A percentile compares a stretch with the other conserved stretches of the same genome.
Evolutionary conservation across 306 rosid genomes (phyloP).

Genomic region (Oxytropis ochrocephala): DNA sequence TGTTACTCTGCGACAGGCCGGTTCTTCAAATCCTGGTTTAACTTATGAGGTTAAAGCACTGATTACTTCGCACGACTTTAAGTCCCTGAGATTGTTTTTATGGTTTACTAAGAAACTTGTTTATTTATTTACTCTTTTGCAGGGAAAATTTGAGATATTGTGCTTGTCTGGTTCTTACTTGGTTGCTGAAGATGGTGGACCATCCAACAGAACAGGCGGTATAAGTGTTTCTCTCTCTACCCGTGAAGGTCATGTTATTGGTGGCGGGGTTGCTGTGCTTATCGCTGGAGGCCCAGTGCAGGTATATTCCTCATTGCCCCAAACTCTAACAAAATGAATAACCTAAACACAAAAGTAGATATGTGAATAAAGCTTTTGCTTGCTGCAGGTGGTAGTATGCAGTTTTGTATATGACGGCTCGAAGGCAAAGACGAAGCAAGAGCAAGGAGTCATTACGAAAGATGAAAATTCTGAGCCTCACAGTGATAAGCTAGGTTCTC

Average conservation of each 20-base stretch:
- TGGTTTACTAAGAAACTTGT: background rate
- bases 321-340: background rate
- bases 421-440: slow-evolving; percentile 58
- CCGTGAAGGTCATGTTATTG: slow-evolving; percentile 85
- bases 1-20: slow-evolving; percentile 81
- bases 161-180: slow-evolving; percentile 94
- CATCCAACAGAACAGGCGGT: slow-evolving; percentile 79
- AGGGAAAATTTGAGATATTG: slow-evolving; percentile 91
- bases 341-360: background rate
- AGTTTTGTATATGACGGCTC: slow-evolving; percentile 75
- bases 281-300: slow-evolving; percentile 80
- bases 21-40: slow-evolving; percentile 62
- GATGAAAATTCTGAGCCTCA: slow-evolving; percentile 48
- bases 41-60: slow-evolving; percentile 64
- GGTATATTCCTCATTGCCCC: slow-evolving; percentile 41
- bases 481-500: slow-evolving; percentile 45
- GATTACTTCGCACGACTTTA: background rate
- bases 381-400: slow-evolving; percentile 70
- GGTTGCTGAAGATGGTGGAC: slow-evolving; percentile 90
- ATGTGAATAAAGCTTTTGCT: slow-evolving; percentile 3
- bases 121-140: slow-evolving; percentile 13
- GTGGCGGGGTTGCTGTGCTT: slow-evolving; percentile 78
- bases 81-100: background rate
- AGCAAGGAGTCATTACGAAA: slow-evolving; percentile 33
- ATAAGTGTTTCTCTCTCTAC: slow-evolving; percentile 77